These are phyloP conservation scores for Fusarium nematophilum DNA, from an alignment of 2,329 filamentous ascomycete genomes.

Conservation along the genomic window DNA sequence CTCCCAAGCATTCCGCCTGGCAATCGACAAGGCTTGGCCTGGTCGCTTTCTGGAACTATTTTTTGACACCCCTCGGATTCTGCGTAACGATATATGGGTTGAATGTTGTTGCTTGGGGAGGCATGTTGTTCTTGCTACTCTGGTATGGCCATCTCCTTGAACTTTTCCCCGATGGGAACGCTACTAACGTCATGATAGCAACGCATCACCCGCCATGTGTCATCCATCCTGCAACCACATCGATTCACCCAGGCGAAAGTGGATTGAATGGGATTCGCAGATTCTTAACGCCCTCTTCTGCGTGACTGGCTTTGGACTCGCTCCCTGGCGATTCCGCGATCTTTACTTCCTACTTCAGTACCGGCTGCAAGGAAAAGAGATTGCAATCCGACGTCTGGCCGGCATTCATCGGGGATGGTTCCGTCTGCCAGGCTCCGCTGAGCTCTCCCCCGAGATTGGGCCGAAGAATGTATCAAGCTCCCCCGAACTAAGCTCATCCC, in stretches of 20 bases:
- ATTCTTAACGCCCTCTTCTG: constrained; percentile 85
- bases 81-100: constrained; percentile 82
- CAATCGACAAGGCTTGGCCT: constrained; percentile 69
- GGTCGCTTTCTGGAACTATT: constrained; percentile 76
- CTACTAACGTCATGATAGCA: constrained; percentile 31
- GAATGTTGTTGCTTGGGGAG: constrained; percentile 89
- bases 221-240: constrained; percentile 75
- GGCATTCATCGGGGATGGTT: constrained; percentile 83
- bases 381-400: constrained; percentile 74
- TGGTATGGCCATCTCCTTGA: constrained; percentile 65
- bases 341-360: constrained; percentile 78
- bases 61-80: constrained; percentile 80
- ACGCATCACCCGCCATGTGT: constrained; percentile 75
- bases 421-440: constrained; percentile 73
- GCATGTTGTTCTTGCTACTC: constrained; percentile 88
- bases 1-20: constrained; percentile 68
- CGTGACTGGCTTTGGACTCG: constrained; percentile 85
- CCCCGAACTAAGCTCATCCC: constrained; percentile 46
- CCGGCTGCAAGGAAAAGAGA: constrained; percentile 63
- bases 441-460: constrained; percentile 64
- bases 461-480: constrained; percentile 62
- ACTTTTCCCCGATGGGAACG: not conserved
- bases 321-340: constrained; percentile 87
- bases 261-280: constrained; percentile 88
- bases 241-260: constrained; percentile 80